Conservation (phyloP, 164 flowering plant genomes). For the Cinnamomum chago region DNA sequence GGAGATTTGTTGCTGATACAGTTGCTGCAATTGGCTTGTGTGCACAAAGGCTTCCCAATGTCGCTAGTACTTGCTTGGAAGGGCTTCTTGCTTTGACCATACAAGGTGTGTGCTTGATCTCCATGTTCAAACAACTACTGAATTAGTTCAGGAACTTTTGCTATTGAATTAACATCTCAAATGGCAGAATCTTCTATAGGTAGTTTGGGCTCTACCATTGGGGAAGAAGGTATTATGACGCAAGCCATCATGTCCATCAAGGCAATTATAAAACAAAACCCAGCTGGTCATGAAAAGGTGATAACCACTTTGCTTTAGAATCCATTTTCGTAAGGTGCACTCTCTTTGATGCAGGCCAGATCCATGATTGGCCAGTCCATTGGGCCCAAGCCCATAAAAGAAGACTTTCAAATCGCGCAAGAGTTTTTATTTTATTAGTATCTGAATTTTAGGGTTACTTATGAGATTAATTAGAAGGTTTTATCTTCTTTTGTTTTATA, state of each 20-base stretch:
- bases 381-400: too few species aligned
- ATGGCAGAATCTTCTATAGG: slow-evolving; percentile 45
- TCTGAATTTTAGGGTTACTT: too few species aligned
- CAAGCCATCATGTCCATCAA: slow-evolving; percentile 78
- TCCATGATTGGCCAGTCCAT: too few species aligned
- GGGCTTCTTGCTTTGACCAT: slow-evolving; percentile 58
- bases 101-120: slow-evolving; percentile 46
- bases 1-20: slow-evolving; percentile 91
- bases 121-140: not conserved
- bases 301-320: slow-evolving; percentile 1
- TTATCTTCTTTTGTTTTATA: too few species aligned
- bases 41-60: slow-evolving; percentile 65
- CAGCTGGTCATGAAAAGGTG: slow-evolving; percentile 75
- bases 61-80: slow-evolving; percentile 69
- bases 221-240: slow-evolving; percentile 63
- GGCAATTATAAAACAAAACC: slow-evolving; percentile 67
- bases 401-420: too few species aligned
- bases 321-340: not conserved
- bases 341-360: too few species aligned
- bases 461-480: too few species aligned
- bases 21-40: slow-evolving; percentile 91
- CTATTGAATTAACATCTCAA: not conserved
- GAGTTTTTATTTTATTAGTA: too few species aligned
- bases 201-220: slow-evolving; percentile 36
- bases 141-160: not conserved